Conservation (phyloP, 2,329 filamentous ascomycete genomes). For the Drechslera avenae region DNA sequence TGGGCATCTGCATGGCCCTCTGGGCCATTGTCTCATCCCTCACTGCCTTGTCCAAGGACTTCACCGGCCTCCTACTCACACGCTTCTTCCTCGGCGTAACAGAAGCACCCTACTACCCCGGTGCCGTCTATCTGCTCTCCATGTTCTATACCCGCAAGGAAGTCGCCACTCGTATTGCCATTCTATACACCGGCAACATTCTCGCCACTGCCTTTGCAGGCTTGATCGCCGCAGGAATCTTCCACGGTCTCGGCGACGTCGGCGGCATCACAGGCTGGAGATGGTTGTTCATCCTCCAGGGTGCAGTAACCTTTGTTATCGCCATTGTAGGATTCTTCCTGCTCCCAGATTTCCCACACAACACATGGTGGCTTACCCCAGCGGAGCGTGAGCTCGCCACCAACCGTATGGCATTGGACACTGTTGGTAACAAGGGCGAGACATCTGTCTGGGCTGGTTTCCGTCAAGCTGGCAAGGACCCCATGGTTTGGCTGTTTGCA, state of each 20-base stretch:
- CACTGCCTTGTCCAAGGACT: slow-evolving; percentile 52
- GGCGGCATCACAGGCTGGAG: slow-evolving; percentile 32
- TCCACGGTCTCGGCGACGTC: slow-evolving; percentile 32
- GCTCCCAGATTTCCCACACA: slow-evolving; percentile 47
- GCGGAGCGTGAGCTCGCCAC: slow-evolving; percentile 51
- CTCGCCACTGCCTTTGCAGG: slow-evolving; percentile 52
- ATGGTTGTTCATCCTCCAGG: slow-evolving; percentile 41
- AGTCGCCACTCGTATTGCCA: slow-evolving; percentile 58
- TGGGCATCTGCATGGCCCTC: slow-evolving; percentile 43
- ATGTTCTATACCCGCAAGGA: slow-evolving; percentile 48
- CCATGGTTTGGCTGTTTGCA: slow-evolving; percentile 51
- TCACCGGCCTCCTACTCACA: slow-evolving; percentile 50
- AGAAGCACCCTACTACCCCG: slow-evolving; percentile 49
- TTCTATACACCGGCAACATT: slow-evolving; percentile 50
- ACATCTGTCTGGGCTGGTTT: slow-evolving; percentile 56
- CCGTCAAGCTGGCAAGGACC: slow-evolving; percentile 57
- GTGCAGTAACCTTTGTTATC: slow-evolving; percentile 39
- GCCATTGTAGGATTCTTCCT: slow-evolving; percentile 48
- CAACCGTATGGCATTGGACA: slow-evolving; percentile 53
- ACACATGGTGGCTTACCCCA: slow-evolving; percentile 53
- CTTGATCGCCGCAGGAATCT: slow-evolving; percentile 48
- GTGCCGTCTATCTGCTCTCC: slow-evolving; percentile 46
- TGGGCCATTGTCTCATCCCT: slow-evolving; percentile 52
- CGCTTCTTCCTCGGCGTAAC: slow-evolving; percentile 53
- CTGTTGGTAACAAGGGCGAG: slow-evolving; percentile 54